phyloP scores from a whole-genome alignment of 164 flowering plant species.

The Annona cherimola region DNA sequence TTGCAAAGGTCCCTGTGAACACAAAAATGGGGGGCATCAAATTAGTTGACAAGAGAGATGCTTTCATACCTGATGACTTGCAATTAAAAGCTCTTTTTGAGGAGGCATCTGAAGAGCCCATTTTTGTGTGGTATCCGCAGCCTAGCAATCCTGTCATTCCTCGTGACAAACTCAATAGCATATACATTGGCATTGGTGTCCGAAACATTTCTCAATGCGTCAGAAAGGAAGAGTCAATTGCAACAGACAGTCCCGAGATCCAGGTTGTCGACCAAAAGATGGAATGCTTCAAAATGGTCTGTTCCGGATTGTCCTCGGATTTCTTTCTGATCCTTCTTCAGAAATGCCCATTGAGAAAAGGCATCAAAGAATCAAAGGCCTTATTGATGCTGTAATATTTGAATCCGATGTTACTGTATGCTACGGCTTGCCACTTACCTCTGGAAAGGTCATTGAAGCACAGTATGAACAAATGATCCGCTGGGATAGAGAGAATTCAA shows the following conservation, averaged over 20 bases:
- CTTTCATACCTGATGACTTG: slow-evolving; percentile 61
- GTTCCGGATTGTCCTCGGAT: slow-evolving; percentile 41
- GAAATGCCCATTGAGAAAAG: slow-evolving; percentile 33
- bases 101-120: slow-evolving; percentile 24
- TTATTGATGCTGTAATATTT: slow-evolving; percentile 27
- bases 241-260: slow-evolving; percentile 11
- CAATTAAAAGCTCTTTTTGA: slow-evolving; percentile 45
- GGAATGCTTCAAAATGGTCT: slow-evolving; percentile 26
- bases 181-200: slow-evolving; percentile 48
- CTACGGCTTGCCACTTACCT: slow-evolving; percentile 18
- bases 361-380: slow-evolving; percentile 31
- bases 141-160: slow-evolving; percentile 30
- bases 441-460: slow-evolving; percentile 15
- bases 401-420: slow-evolving; percentile 35
- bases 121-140: slow-evolving; percentile 63
- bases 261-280: slow-evolving; percentile 20
- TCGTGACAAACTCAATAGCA: slow-evolving; percentile 28
- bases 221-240: slow-evolving; percentile 23
- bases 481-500: slow-evolving; percentile 48
- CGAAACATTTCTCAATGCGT: slow-evolving; percentile 44
- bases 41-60: slow-evolving; percentile 37
- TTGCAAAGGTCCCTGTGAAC: slow-evolving; percentile 42
- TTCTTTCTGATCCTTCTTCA: slow-evolving; percentile 34
- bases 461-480: slow-evolving; percentile 34
- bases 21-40: slow-evolving; percentile 21